Evolutionary conservation across 495 filamentous ascomycete species (phyloP).

Genomic region (Entonaema liquescens): DNA sequence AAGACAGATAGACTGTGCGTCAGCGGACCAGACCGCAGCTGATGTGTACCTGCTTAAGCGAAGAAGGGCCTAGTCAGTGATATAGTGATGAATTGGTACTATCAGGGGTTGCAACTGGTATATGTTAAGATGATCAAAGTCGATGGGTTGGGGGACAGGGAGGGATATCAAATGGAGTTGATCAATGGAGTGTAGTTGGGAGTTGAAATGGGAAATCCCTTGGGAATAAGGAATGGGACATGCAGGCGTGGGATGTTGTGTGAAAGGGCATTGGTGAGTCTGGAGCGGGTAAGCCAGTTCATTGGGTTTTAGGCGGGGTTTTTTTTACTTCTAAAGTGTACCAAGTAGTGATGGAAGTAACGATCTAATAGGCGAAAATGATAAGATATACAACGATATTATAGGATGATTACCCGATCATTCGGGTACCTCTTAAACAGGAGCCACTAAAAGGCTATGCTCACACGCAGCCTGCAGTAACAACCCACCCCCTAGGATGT

Average conservation of each 20-base stretch:
- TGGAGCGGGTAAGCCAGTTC: slow-evolving; percentile 24
- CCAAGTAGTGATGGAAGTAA: background rate
- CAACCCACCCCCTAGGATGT: no score
- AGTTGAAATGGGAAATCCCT: slow-evolving; percentile 27
- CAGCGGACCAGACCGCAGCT: slow-evolving; percentile 19
- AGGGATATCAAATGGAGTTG: slow-evolving; percentile 12
- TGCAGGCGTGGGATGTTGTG: slow-evolving; percentile 26
- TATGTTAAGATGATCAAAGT: slow-evolving; percentile 14
- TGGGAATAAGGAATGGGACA: slow-evolving; percentile 32
- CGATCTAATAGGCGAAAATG: slow-evolving; percentile 6
- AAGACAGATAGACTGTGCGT: slow-evolving; percentile 13
- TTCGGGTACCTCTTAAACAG: slow-evolving; percentile 35
- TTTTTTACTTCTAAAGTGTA: slow-evolving; percentile 8
- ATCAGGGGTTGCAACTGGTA: background rate
- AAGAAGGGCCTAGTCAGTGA: background rate
- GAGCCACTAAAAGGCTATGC: no score
- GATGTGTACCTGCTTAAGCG: slow-evolving; percentile 6
- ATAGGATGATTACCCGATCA: background rate
- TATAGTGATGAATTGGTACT: background rate
- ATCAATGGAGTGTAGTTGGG: slow-evolving; percentile 27
- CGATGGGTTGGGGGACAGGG: slow-evolving; percentile 3
- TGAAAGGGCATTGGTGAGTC: slow-evolving; percentile 23
- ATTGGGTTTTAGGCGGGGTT: slow-evolving; percentile 39
- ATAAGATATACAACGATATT: slow-evolving; percentile 1
- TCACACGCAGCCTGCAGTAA: no score